Evolutionary conservation across 768 basidiomycete species (phyloP).

Genomic region (Fomitopsis serialis): DNA sequence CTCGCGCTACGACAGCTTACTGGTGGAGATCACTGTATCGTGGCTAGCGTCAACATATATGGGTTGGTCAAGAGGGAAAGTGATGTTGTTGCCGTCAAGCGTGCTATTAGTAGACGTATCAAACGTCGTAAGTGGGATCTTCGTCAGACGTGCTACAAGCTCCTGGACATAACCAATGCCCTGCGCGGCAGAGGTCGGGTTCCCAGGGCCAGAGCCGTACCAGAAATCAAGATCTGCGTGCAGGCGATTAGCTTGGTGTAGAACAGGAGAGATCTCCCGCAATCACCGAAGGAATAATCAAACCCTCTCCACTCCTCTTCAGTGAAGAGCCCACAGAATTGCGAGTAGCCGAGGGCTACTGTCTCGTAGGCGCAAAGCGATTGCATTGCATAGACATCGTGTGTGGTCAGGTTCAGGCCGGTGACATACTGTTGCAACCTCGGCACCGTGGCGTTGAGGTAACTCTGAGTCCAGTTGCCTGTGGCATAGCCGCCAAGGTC

Average conservation of each 20-base stretch:
- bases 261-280: background rate
- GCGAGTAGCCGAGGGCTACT: conserved; percentile 43
- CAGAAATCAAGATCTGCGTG: conserved; percentile 22
- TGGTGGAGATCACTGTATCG: conserved; percentile 39
- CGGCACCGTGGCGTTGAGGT: conserved; percentile 31
- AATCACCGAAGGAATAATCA: conserved; percentile 34
- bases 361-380: conserved; percentile 39
- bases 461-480: conserved; percentile 33
- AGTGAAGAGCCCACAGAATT: conserved; percentile 47
- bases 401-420: conserved; percentile 26
- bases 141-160: conserved; percentile 36
- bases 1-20: conserved; percentile 18
- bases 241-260: conserved; percentile 11
- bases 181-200: conserved; percentile 33
- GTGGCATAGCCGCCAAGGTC: conserved; percentile 18
- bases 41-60: conserved; percentile 44
- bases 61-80: conserved; percentile 30
- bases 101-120: conserved; percentile 43
- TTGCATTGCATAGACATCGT: conserved; percentile 31
- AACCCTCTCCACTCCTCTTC: conserved; percentile 47
- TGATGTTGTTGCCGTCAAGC: conserved; percentile 33
- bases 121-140: conserved; percentile 29
- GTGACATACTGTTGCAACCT: conserved; percentile 28
- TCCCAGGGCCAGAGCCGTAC: conserved; percentile 38
- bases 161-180: conserved; percentile 39